phyloP scores from a whole-genome alignment of 805 yeast species.

The Candida michaelii region DNA sequence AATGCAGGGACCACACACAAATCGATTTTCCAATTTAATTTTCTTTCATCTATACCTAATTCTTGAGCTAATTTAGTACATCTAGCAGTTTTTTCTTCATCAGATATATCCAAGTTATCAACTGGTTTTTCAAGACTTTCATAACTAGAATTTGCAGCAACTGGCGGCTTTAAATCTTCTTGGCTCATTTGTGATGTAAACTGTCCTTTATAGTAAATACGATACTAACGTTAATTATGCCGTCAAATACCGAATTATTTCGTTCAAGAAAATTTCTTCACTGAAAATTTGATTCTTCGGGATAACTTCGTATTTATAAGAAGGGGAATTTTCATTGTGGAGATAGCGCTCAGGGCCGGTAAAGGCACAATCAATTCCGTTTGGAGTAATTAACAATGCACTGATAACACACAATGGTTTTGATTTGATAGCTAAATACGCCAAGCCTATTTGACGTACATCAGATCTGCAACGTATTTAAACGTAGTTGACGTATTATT shows the following conservation, averaged over 20 bases:
- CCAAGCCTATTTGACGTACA: too few relatives aligned
- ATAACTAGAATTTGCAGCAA: slow-evolving; percentile 3
- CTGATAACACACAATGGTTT: neutral
- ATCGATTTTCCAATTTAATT: slow-evolving; percentile 65
- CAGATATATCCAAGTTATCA: slow-evolving; percentile 1
- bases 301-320: neutral
- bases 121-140: slow-evolving; percentile 4
- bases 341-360: neutral
- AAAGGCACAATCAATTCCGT: neutral
- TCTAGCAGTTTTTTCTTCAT: slow-evolving; percentile 7
- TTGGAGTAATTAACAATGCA: neutral
- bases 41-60: slow-evolving; percentile 51
- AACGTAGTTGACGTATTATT: too few relatives aligned
- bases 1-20: slow-evolving; percentile 74
- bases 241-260: neutral
- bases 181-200: neutral
- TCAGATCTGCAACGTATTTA: too few relatives aligned
- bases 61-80: slow-evolving; percentile 12
- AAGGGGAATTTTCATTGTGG: neutral
- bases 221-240: neutral
- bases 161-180: slow-evolving; percentile 3
- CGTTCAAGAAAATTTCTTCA: neutral
- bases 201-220: neutral
- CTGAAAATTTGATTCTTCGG: neutral
- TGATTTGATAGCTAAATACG: neutral